phyloP scores from a whole-genome alignment of 2,329 filamentous ascomycete genomes.

The Microsporum ferrugineum region DNA sequence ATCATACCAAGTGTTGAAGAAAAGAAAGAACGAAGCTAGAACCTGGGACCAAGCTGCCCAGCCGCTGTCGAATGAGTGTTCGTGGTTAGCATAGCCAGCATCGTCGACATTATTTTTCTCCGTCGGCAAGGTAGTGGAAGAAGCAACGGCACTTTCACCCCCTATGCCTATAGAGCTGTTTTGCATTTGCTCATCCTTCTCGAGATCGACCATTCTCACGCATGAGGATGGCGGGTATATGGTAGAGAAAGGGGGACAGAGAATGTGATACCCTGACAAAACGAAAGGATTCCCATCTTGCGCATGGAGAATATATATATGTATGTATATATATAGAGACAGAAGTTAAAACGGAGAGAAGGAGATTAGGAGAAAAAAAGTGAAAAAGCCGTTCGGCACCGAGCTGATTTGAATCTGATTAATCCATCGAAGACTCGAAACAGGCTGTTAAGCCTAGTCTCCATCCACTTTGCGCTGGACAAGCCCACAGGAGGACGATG shows the following conservation, averaged over 20 bases:
- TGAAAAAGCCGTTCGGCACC: conserved; percentile 1
- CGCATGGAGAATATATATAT: neutral
- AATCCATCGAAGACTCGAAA: neutral
- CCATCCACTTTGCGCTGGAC: neutral
- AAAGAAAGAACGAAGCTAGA: conserved; percentile 35
- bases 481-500: neutral
- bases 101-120: neutral
- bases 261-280: neutral
- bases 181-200: neutral
- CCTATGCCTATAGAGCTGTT: neutral
- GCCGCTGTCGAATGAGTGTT: conserved; percentile 12
- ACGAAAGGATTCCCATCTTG: conserved; percentile 2
- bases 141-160: neutral
- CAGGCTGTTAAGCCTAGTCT: neutral
- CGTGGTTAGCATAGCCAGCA: conserved; percentile 10
- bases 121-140: neutral
- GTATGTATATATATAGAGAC: neutral
- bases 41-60: conserved; percentile 37
- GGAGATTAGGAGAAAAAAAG: neutral
- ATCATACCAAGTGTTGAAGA: conserved; percentile 40
- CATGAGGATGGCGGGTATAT: neutral
- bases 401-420: neutral
- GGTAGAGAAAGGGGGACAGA: neutral
- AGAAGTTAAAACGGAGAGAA: neutral
- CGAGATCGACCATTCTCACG: conserved; percentile 1